phyloP scores from a whole-genome alignment of 345 rosid genomes.

The Iberis pinnata region DNA sequence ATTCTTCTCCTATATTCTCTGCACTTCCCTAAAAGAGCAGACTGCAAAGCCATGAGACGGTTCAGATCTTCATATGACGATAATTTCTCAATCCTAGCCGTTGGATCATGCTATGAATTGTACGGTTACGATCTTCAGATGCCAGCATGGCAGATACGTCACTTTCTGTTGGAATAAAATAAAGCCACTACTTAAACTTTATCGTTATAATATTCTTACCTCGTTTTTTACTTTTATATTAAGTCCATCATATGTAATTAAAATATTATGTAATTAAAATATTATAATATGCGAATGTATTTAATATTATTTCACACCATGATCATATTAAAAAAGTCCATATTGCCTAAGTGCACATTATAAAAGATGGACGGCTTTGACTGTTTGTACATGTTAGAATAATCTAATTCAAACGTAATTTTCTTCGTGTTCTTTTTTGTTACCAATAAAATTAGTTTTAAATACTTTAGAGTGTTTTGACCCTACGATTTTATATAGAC shows the following conservation, averaged over 20 bases:
- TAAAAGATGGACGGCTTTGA: too few species aligned
- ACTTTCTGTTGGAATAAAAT: slow-evolving; percentile 34
- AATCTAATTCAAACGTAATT: too few species aligned
- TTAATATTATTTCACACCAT: slow-evolving; percentile 14
- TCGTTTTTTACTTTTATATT: not conserved
- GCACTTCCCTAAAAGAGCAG: slow-evolving; percentile 9
- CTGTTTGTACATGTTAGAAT: too few species aligned
- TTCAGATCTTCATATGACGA: slow-evolving; percentile 23
- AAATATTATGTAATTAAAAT: not conserved
- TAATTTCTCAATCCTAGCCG: slow-evolving; percentile 8
- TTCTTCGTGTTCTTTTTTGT: too few species aligned
- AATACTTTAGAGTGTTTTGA: too few species aligned
- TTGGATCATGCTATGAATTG: not conserved
- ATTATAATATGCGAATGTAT: not conserved
- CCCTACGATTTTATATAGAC: too few species aligned
- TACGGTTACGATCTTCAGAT: slow-evolving; percentile 24
- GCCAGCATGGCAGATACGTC: slow-evolving; percentile 51
- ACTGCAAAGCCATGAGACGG: slow-evolving; percentile 33
- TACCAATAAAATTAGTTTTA: too few species aligned
- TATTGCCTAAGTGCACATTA: too few species aligned
- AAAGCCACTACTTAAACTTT: slow-evolving; percentile 27
- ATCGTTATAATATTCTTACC: slow-evolving; percentile 20
- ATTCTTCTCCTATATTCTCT: slow-evolving; percentile 11
- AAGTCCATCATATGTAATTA: slow-evolving; percentile 4
- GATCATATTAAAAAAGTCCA: not conserved